Evolutionary conservation across 352 stramenopile species (phyloP).

Genomic region (Globisporangium barbulae): DNA sequence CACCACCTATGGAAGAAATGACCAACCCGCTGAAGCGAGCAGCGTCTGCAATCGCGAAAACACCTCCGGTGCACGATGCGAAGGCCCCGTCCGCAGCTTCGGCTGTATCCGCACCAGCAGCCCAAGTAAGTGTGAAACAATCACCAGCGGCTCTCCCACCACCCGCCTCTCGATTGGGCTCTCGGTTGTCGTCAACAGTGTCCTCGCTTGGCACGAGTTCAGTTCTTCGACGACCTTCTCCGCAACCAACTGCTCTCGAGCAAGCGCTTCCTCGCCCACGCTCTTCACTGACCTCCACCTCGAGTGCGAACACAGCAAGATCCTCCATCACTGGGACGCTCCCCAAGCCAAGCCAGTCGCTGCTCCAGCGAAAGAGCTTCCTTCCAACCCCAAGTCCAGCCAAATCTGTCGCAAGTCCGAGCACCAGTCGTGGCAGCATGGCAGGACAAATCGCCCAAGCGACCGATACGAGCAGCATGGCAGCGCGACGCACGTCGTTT

Average conservation of each 20-base stretch:
- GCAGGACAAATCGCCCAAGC: conserved; percentile 17
- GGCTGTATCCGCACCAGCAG: not conserved
- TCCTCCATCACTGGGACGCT: conserved; percentile 5
- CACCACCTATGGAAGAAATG: conserved; percentile 13
- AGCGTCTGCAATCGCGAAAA: conserved; percentile 30
- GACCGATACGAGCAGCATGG: conserved; percentile 9
- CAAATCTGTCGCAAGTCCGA: not conserved
- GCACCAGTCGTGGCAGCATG: conserved; percentile 14
- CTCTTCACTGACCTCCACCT: conserved; percentile 7
- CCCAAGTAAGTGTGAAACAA: not conserved
- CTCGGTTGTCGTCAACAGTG: conserved; percentile 7
- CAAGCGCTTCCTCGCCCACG: conserved; percentile 1
- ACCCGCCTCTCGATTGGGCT: conserved; percentile 13
- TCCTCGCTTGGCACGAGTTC: conserved; percentile 7
- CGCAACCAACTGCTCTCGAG: not conserved
- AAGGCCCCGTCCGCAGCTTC: conserved; percentile 4
- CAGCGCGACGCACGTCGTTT: conserved; percentile 28
- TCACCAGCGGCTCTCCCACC: not conserved
- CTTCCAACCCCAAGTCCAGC: conserved; percentile 18
- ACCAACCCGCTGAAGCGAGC: conserved; percentile 30
- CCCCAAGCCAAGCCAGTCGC: conserved; percentile 7
- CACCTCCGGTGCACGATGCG: conserved; percentile 17
- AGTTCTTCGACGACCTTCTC: conserved; percentile 10
- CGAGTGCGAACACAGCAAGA: not conserved
- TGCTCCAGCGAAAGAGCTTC: conserved; percentile 25